phyloP scores from a whole-genome alignment of 352 stramenopile species.

The Thalassiosira mediterranea region DNA sequence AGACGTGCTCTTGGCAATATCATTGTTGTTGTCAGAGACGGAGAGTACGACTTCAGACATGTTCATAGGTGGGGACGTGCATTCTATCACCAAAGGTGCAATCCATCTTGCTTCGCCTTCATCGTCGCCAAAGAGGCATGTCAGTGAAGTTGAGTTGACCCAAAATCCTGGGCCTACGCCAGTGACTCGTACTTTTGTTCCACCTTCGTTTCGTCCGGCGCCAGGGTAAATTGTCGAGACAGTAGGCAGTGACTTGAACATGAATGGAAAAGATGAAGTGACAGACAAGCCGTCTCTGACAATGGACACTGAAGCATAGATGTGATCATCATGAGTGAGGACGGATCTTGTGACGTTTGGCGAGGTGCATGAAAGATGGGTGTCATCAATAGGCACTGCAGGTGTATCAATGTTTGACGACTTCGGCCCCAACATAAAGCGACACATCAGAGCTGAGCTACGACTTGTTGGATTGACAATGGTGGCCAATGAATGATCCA shows the following conservation, averaged over 20 bases:
- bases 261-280: conserved; percentile 9
- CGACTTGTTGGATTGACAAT: conserved; percentile 7
- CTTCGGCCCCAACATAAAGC: conserved; percentile 2
- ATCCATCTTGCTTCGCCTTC: conserved; percentile 31
- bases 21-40: conserved; percentile 33
- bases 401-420: conserved; percentile 10
- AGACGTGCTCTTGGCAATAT: neutral
- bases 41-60: conserved; percentile 7
- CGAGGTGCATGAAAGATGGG: conserved; percentile 12
- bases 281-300: neutral
- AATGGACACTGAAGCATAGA: conserved; percentile 12
- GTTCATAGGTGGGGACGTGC: conserved; percentile 9
- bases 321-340: conserved; percentile 6
- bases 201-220: conserved; percentile 15
- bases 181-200: conserved; percentile 22
- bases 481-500: neutral
- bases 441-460: neutral
- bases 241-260: conserved; percentile 31
- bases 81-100: conserved; percentile 18
- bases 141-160: conserved; percentile 28
- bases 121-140: conserved; percentile 29
- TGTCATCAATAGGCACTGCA: neutral
- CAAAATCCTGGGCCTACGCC: conserved; percentile 13
- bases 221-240: conserved; percentile 17
- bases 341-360: conserved; percentile 21